Evolutionary conservation across 179 eudicot genomes (phyloP), one percentile per base, ranked within the genome.

Genomic region (Camellia oleifera): DNA sequence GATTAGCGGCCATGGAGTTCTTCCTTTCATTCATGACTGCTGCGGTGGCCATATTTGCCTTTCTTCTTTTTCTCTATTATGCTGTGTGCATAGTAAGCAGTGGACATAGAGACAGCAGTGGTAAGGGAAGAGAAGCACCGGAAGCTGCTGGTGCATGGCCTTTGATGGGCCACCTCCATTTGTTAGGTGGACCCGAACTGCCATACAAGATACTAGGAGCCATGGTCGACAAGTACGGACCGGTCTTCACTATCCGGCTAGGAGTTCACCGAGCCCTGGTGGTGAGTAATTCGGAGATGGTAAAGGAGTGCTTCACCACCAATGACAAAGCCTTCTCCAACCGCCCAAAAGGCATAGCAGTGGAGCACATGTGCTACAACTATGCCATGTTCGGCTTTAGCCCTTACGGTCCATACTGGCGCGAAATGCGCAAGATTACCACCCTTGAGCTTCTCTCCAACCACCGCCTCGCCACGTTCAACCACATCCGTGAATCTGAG

Each of bases 61-160:
- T 61, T 1, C n/a, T 61, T 17, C n/a, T 17, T 1, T 44, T 32
- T 66, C 0, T 32, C 17, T 66, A 2, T 9, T 32, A 66, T 66
- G n/a, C n/a, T n/a, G n/a, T n/a, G n/a, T n/a, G n/a, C n/a, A n/a
- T n/a, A n/a, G n/a, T n/a, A n/a, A n/a, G n/a, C n/a, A n/a, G n/a
- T n/a, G n/a, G n/a, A n/a, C n/a, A n/a, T n/a, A n/a, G n/a, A n/a
- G n/a, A n/a, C n/a, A n/a, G n/a, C n/a, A n/a, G n/a, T n/a, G n/a
- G n/a, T n/a, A n/a, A n/a, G n/a, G n/a, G n/a, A n/a, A n/a, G n/a
- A n/a, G 69, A 45, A 32, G 17, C 45, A 2, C 50, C 44, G 2
- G 45, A 66, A 66, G 14, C 69, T 66, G 14, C 12, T 66, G 69
- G 69, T 9, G 69, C 69, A 66, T 66, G 15, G 69, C 69, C 69